These are phyloP conservation scores for Leccinum subspadiceum DNA, from an alignment of 1,284 basidiomycete species.

Conservation along the genomic window DNA sequence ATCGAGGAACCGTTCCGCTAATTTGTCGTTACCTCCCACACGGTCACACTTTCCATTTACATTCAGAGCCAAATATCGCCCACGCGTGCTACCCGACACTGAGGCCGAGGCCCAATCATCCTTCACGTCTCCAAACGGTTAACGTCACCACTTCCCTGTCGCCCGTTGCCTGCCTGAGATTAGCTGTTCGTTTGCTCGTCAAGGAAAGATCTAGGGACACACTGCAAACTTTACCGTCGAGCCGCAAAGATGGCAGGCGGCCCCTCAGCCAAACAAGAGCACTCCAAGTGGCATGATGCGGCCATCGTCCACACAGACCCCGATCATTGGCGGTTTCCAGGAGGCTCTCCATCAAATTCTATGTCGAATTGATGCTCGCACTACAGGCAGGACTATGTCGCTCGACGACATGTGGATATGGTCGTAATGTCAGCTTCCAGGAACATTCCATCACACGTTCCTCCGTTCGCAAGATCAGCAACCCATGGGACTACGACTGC, in stretches of 20 bases:
- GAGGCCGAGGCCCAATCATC: not conserved
- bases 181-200: conserved; percentile 7
- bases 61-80: not conserved
- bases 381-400: not conserved
- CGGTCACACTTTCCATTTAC: conserved; percentile 9
- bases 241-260: not conserved
- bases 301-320: not conserved
- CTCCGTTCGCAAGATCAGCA: not conserved
- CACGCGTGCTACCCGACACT: not conserved
- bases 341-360: not conserved
- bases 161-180: conserved; percentile 9
- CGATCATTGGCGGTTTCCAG: conserved; percentile 13
- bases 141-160: conserved; percentile 17
- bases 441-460: not conserved
- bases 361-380: not conserved
- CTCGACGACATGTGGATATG: not conserved
- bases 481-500: not conserved
- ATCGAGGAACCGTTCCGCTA: not conserved
- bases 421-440: not conserved
- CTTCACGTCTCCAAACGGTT: not conserved
- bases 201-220: conserved; percentile 4
- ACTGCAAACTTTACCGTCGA: not conserved
- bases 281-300: not conserved
- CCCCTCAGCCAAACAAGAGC: not conserved
- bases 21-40: conserved; percentile 2